phyloP scores from a whole-genome alignment of 176 grass and related monocot genomes.

The Pharus latifolius region DNA sequence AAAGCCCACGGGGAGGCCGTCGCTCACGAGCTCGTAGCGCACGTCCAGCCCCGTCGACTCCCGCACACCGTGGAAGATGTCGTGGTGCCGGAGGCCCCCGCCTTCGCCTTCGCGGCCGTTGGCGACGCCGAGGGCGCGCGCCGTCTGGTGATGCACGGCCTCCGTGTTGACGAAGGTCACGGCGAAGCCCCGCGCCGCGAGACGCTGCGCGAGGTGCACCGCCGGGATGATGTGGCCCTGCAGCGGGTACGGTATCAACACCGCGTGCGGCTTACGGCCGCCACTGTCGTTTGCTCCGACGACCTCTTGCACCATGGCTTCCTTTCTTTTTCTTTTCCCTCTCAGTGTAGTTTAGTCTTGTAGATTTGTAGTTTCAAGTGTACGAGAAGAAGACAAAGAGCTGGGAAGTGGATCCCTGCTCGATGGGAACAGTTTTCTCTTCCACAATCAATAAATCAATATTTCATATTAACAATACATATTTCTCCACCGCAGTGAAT shows the following conservation, averaged over 20 bases:
- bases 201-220: constrained; percentile 38
- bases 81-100: background rate
- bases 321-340: no score
- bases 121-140: background rate
- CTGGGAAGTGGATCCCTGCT: no score
- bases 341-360: no score
- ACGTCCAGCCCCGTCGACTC: constrained; percentile 9
- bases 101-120: no score
- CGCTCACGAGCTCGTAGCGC: constrained; percentile 54
- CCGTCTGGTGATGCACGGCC: constrained; percentile 42
- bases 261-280: constrained; percentile 33
- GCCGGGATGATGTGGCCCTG: constrained; percentile 69
- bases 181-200: constrained; percentile 32
- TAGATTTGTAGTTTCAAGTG: no score
- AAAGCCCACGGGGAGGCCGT: constrained; percentile 42
- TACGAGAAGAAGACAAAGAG: no score
- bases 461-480: no score
- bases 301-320: background rate
- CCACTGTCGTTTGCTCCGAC: background rate
- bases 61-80: constrained; percentile 24
- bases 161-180: constrained; percentile 71
- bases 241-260: constrained; percentile 48
- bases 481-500: no score
- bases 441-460: no score
- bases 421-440: no score